Conservation (phyloP, 768 basidiomycete genomes). For the Coprinellus aureogranulatus region DNA sequence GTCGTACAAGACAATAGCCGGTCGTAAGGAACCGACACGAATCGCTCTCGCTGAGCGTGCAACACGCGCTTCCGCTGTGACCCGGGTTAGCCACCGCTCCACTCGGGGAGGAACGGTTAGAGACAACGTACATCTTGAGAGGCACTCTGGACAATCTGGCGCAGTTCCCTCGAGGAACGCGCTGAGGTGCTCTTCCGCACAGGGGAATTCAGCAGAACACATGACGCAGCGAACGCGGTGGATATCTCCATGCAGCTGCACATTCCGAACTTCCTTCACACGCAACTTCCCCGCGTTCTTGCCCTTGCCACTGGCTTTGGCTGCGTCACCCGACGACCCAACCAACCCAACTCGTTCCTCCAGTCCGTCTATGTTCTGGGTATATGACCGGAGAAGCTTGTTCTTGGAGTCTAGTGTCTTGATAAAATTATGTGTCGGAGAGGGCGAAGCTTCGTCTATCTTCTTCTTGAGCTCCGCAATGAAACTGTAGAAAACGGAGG, state of each 20-base stretch:
- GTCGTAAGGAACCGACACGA: constrained; percentile 82
- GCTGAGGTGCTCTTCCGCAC: constrained; percentile 56
- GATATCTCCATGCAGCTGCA: constrained; percentile 94
- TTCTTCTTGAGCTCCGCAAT: constrained; percentile 86
- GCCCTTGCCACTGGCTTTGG: constrained; percentile 54
- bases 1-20: constrained; percentile 92
- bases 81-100: constrained; percentile 11
- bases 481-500: constrained; percentile 91
- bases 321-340: constrained; percentile 58
- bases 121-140: constrained; percentile 65
- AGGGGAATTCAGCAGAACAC: constrained; percentile 79
- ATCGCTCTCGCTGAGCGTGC: constrained; percentile 79
- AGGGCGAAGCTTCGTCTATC: constrained; percentile 75
- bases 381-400: constrained; percentile 86
- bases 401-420: constrained; percentile 78
- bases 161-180: constrained; percentile 68
- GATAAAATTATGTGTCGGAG: constrained; percentile 87
- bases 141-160: constrained; percentile 86
- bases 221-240: constrained; percentile 85
- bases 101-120: constrained; percentile 3
- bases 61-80: constrained; percentile 66
- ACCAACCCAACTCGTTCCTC: constrained; percentile 79
- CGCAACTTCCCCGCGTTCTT: constrained; percentile 56
- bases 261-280: constrained; percentile 74
- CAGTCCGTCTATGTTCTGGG: constrained; percentile 97